These are phyloP conservation scores for Coemansia sp. DNA, from an alignment of 192 early-diverging fungal genomes.

Conservation along the genomic window DNA sequence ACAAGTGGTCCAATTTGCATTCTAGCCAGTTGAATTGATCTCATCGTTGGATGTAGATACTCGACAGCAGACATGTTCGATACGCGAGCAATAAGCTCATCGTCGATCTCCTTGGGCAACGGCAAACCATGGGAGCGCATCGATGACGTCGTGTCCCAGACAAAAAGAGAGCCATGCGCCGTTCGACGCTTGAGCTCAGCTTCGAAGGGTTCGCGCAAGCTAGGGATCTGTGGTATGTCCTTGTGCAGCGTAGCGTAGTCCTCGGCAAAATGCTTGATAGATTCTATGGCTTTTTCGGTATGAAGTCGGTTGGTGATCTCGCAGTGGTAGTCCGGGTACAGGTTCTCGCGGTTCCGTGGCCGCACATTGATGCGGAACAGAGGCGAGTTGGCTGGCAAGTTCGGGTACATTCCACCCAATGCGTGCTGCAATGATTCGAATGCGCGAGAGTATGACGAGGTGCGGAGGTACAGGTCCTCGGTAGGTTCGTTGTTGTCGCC, in stretches of 20 bases:
- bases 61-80: constrained; percentile 23
- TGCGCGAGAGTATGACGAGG: constrained; percentile 64
- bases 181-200: background rate
- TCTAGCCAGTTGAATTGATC: constrained; percentile 28
- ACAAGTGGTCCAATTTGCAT: constrained; percentile 41
- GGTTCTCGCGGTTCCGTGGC: constrained; percentile 33
- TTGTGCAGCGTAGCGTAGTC: constrained; percentile 29
- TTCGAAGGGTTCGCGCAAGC: constrained; percentile 22
- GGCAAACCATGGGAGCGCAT: constrained; percentile 40
- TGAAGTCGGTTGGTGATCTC: constrained; percentile 27
- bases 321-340: constrained; percentile 37
- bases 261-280: background rate
- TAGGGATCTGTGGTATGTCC: constrained; percentile 34
- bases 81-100: constrained; percentile 32
- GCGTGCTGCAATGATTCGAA: constrained; percentile 72
- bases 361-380: constrained; percentile 39
- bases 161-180: constrained; percentile 11
- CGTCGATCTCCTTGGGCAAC: constrained; percentile 34
- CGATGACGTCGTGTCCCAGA: constrained; percentile 25
- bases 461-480: constrained; percentile 59
- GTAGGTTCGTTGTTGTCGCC: constrained; percentile 12
- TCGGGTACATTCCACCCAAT: constrained; percentile 65
- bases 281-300: constrained; percentile 13
- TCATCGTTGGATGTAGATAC: constrained; percentile 25
- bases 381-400: background rate